phyloP scores from a whole-genome alignment of 148 eudicot genomes.

The Vaccinium macrocarpon region DNA sequence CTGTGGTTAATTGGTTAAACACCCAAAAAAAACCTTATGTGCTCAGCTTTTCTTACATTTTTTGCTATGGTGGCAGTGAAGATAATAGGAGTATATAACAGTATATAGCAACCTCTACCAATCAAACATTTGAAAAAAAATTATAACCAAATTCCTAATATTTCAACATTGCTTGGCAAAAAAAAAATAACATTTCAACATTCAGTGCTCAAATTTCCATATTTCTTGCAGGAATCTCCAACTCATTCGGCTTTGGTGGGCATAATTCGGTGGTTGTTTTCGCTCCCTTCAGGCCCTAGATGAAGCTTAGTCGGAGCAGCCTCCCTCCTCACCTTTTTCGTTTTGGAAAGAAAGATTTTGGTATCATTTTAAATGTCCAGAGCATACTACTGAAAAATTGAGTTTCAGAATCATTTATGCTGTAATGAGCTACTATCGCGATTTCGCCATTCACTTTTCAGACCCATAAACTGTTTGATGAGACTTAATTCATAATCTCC shows the following conservation, averaged over 20 bases:
- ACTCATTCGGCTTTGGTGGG: constrained; percentile 64
- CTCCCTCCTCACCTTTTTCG: not conserved
- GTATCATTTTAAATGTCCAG: not conserved
- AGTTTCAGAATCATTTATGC: not conserved
- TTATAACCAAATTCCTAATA: not conserved
- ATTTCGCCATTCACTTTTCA: not conserved
- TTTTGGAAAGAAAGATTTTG: constrained; percentile 9
- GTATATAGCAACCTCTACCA: not conserved
- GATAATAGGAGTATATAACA: not conserved
- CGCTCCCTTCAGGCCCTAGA: constrained; percentile 45
- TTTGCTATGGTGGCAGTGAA: not conserved
- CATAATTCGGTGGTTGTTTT: constrained; percentile 59
- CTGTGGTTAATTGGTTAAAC: not conserved
- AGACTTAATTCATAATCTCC: constrained; percentile 10
- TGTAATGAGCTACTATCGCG: not conserved
- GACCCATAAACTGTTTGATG: not conserved
- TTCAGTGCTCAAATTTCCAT: not conserved
- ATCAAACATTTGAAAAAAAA: not conserved
- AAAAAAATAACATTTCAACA: not conserved
- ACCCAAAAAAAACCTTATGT: not conserved
- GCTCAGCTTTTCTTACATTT: not conserved
- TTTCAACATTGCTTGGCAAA: not conserved
- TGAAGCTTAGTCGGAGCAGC: not conserved
- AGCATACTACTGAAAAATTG: constrained; percentile 3
- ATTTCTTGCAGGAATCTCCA: constrained; percentile 44